Conservation (phyloP, 2,329 filamentous ascomycete genomes). For the Helminthosporium solani region DNA sequence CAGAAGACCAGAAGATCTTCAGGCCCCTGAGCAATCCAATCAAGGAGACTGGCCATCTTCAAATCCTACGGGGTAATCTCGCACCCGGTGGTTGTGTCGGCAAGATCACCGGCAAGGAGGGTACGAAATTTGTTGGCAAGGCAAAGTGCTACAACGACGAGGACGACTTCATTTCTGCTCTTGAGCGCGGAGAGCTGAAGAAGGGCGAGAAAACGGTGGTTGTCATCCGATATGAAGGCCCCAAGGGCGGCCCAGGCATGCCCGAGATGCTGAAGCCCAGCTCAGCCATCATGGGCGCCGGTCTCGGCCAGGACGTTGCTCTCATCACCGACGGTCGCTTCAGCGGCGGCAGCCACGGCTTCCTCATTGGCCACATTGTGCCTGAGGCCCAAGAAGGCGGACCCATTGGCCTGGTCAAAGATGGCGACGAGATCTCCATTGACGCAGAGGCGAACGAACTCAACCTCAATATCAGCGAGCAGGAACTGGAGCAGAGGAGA, state of each 20-base stretch:
- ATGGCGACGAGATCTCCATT: constrained; percentile 79
- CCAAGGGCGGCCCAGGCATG: constrained; percentile 74
- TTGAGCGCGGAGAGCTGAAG: constrained; percentile 68
- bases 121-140: constrained; percentile 65
- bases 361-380: constrained; percentile 84
- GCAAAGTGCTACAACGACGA: constrained; percentile 70
- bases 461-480: constrained; percentile 66
- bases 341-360: constrained; percentile 80
- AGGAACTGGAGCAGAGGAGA: constrained; percentile 57
- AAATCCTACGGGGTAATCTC: constrained; percentile 69
- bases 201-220: constrained; percentile 77
- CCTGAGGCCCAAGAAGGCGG: constrained; percentile 85
- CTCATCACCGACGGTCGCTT: constrained; percentile 75
- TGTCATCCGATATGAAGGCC: constrained; percentile 72
- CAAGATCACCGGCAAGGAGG: constrained; percentile 78
- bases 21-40: constrained; percentile 67
- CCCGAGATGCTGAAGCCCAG: constrained; percentile 73
- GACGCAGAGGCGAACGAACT: constrained; percentile 72
- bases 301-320: constrained; percentile 71
- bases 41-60: constrained; percentile 70
- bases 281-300: constrained; percentile 71
- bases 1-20: constrained; percentile 69
- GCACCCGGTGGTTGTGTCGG: constrained; percentile 70
- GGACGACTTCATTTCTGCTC: constrained; percentile 66
- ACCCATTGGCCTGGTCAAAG: constrained; percentile 75